Evolutionary conservation across 2,329 filamentous ascomycete genomes (phyloP).

Genomic region (Diaporthe ilicicola): DNA sequence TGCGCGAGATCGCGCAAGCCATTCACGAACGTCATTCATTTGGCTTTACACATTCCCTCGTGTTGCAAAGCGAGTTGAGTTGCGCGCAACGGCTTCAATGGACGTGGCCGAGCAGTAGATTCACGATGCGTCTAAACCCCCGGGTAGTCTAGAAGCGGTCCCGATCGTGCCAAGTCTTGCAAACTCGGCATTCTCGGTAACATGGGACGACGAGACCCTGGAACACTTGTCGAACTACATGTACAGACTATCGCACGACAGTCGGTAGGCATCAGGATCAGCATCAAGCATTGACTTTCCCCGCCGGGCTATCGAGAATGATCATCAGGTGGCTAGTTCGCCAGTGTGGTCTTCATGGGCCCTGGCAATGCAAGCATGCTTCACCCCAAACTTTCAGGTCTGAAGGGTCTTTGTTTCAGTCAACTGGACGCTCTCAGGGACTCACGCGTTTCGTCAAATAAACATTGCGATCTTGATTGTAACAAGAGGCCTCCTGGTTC

Average conservation of each 20-base stretch:
- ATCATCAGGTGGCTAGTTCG: neutral
- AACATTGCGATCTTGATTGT: neutral
- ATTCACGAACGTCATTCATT: neutral
- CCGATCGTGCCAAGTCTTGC: neutral
- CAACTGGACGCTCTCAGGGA: neutral
- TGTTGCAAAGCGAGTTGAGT: neutral
- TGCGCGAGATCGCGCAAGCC: constrained; percentile 2
- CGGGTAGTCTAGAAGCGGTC: neutral
- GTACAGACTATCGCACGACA: neutral
- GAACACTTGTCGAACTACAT: neutral
- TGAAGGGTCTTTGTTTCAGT: neutral
- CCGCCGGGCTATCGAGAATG: too few species aligned
- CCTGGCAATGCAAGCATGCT: neutral
- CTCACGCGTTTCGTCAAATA: neutral
- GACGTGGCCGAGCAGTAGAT: neutral
- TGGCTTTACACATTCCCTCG: neutral
- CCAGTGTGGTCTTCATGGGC: neutral
- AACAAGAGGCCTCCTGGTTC: constrained; percentile 1
- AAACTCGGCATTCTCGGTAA: neutral
- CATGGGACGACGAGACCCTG: constrained; percentile 4
- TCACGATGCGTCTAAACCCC: neutral
- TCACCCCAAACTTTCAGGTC: neutral
- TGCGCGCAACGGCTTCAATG: neutral
- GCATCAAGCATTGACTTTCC: neutral
- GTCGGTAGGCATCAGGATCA: neutral